phyloP scores from a whole-genome alignment of 2,329 filamentous ascomycete genomes.

The Hymenoscyphus infarciens region DNA sequence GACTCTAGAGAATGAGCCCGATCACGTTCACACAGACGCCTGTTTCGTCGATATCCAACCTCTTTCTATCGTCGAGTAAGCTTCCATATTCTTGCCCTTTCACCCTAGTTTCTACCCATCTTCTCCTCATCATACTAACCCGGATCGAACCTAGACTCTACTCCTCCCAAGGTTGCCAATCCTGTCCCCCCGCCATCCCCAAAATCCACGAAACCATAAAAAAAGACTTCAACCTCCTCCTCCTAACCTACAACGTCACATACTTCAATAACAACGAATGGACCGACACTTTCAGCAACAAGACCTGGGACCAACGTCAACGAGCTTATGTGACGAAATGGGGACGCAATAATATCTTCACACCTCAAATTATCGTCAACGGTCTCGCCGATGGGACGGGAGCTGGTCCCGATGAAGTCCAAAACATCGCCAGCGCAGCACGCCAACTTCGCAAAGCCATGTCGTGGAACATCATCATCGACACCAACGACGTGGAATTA shows the following conservation, averaged over 20 bases:
- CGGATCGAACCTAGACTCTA: conserved; percentile 25
- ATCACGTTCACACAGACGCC: conserved; percentile 35
- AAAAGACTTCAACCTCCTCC: conserved; percentile 32
- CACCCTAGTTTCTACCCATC: too few species aligned
- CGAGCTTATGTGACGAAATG: conserved; percentile 35
- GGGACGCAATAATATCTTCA: conserved; percentile 35
- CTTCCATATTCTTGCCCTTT: too few species aligned
- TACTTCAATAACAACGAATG: conserved; percentile 37
- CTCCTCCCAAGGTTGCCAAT: conserved; percentile 37
- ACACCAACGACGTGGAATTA: conserved; percentile 17
- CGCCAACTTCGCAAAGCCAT: conserved; percentile 9
- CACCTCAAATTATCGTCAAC: conserved; percentile 31
- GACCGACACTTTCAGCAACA: conserved; percentile 35
- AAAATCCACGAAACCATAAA: conserved; percentile 33
- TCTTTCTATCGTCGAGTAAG: conserved; percentile 34
- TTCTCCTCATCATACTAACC: too few species aligned
- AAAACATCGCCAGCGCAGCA: conserved; percentile 11
- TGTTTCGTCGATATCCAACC: conserved; percentile 37
- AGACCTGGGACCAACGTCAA: conserved; percentile 36
- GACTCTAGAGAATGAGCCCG: conserved; percentile 33
- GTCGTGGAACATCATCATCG: conserved; percentile 17
- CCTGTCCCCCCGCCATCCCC: conserved; percentile 36
- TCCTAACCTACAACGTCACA: conserved; percentile 37
- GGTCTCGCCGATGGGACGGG: conserved; percentile 29
- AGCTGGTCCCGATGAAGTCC: conserved; percentile 8